Evolutionary conservation across 2,329 filamentous ascomycete species (phyloP).

Genomic region (Teratosphaeria viscida): DNA sequence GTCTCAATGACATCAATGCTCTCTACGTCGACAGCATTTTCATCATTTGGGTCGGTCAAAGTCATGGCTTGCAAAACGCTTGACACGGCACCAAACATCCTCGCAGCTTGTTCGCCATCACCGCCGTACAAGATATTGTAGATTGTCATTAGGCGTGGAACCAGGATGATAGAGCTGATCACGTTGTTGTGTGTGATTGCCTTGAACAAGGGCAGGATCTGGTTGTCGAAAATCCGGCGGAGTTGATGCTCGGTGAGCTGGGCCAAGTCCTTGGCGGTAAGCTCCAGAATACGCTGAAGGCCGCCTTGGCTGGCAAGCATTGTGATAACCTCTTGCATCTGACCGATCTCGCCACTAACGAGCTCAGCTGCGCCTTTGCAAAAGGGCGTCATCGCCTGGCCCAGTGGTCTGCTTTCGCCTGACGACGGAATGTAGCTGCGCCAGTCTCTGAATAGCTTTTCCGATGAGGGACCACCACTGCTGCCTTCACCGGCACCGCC

Average conservation of each 20-base stretch:
- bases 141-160: conserved; percentile 30
- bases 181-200: conserved; percentile 33
- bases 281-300: conserved; percentile 9
- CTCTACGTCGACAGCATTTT: neutral
- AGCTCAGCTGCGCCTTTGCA: conserved; percentile 12
- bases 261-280: conserved; percentile 4
- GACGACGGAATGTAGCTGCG: conserved; percentile 9
- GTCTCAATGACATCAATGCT: conserved; percentile 3
- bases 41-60: neutral
- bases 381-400: conserved; percentile 7
- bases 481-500: neutral
- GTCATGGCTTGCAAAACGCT: neutral
- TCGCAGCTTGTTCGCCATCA: conserved; percentile 28
- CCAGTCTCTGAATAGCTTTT: conserved; percentile 3
- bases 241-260: neutral
- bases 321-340: conserved; percentile 16
- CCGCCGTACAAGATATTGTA: conserved; percentile 36
- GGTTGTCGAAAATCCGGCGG: conserved; percentile 11
- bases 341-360: conserved; percentile 6
- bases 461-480: neutral
- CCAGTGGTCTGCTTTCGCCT: conserved; percentile 3
- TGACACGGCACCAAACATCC: conserved; percentile 24
- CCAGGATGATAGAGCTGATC: conserved; percentile 33
- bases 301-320: conserved; percentile 14
- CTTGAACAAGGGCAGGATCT: conserved; percentile 32